phyloP scores from a whole-genome alignment of 257 asterid genomes.

The Voacanga thouarsii region DNA sequence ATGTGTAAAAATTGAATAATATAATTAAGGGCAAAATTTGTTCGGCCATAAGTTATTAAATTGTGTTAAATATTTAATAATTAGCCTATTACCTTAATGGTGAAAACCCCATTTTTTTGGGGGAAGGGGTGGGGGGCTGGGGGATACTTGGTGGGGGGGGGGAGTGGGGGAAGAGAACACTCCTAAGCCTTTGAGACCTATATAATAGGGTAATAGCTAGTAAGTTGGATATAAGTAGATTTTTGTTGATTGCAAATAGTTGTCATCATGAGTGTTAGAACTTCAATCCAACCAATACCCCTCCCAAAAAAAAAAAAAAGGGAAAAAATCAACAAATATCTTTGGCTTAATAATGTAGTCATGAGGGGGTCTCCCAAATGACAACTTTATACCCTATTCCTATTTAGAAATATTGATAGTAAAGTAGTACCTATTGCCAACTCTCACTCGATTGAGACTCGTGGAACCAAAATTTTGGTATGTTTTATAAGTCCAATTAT shows the following conservation, averaged over 20 bases:
- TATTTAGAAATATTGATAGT: conserved; percentile 7
- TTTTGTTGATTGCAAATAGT: neutral
- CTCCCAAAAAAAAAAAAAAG: neutral
- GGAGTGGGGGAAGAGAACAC: too few relatives aligned
- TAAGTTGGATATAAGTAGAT: neutral
- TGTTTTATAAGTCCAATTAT: too few relatives aligned
- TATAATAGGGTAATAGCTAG: neutral
- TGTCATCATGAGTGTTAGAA: neutral
- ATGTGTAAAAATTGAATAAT: too few relatives aligned
- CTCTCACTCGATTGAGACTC: neutral
- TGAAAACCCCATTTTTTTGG: too few relatives aligned
- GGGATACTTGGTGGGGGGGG: too few relatives aligned
- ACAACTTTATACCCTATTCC: neutral
- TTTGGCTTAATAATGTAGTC: neutral
- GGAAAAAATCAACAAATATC: neutral
- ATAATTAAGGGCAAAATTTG: too few relatives aligned
- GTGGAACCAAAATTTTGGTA: too few relatives aligned
- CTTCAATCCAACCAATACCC: neutral
- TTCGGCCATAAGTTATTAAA: too few relatives aligned
- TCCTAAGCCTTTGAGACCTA: too few relatives aligned
- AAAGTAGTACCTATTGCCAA: conserved; percentile 15
- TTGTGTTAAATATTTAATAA: too few relatives aligned
- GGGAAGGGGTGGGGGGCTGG: too few relatives aligned
- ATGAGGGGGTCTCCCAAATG: neutral
- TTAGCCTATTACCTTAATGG: too few relatives aligned